Conservation (phyloP, 2,329 filamentous ascomycete species). For the Colletotrichum somersetense region DNA sequence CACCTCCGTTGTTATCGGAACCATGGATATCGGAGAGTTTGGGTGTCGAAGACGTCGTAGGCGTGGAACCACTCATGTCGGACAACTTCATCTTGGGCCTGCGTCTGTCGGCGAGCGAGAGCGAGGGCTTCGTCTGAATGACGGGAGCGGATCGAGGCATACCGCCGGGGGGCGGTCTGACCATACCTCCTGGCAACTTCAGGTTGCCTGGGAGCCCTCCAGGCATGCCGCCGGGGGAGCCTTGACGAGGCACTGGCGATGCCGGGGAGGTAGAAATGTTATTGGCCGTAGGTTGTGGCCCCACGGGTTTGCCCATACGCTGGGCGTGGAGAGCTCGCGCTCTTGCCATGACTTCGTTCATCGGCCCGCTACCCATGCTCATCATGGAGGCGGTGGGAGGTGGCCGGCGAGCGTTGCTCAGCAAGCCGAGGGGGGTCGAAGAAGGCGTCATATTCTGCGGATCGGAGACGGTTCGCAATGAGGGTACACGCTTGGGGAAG, state of each 20-base stretch:
- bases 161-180: conserved; percentile 60
- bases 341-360: conserved; percentile 60
- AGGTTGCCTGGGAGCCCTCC: conserved; percentile 61
- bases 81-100: conserved; percentile 72
- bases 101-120: conserved; percentile 76
- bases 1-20: conserved; percentile 29
- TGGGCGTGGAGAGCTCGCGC: conserved; percentile 61
- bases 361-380: conserved; percentile 44
- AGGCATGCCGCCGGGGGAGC: conserved; percentile 48
- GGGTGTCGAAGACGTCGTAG: conserved; percentile 56
- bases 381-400: conserved; percentile 54
- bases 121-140: conserved; percentile 56
- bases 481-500: conserved; percentile 65
- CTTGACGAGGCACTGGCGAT: conserved; percentile 47
- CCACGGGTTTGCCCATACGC: conserved; percentile 57
- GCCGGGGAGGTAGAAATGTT: conserved; percentile 48
- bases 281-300: conserved; percentile 42
- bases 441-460: conserved; percentile 77
- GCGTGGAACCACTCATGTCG: conserved; percentile 58
- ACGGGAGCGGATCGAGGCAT: conserved; percentile 68
- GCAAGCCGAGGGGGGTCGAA: conserved; percentile 85
- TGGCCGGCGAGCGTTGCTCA: conserved; percentile 74
- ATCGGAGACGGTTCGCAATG: conserved; percentile 71
- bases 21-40: conserved; percentile 36
- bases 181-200: conserved; percentile 54